phyloP scores from a whole-genome alignment of 1,284 basidiomycete genomes.

The Abortiporus biennis region DNA sequence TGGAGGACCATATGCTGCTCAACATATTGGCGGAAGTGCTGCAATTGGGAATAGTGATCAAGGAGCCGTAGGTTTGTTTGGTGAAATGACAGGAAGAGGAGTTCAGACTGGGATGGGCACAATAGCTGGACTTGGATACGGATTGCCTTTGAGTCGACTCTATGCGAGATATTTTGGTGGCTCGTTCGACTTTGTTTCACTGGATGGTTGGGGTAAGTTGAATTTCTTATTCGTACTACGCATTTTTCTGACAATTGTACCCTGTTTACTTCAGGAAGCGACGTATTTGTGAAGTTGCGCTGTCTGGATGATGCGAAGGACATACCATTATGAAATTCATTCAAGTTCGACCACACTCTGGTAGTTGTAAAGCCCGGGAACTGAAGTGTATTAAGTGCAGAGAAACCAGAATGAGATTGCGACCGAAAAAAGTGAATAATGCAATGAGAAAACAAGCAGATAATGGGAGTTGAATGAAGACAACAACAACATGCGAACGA shows the following conservation, averaged over 20 bases:
- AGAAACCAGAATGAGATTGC: constrained; percentile 2
- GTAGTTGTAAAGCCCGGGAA: too few species aligned
- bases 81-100: constrained; percentile 70
- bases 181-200: constrained; percentile 66
- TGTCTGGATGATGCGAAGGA: constrained; percentile 67
- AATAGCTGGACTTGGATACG: constrained; percentile 80
- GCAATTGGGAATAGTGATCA: constrained; percentile 34
- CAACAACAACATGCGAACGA: constrained; percentile 16
- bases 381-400: constrained; percentile 16
- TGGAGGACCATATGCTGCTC: constrained; percentile 67
- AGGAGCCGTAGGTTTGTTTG: constrained; percentile 47
- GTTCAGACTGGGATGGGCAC: constrained; percentile 72
- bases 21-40: constrained; percentile 66
- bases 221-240: too few species aligned
- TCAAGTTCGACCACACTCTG: too few species aligned
- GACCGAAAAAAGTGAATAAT: neutral
- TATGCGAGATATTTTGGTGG: constrained; percentile 78
- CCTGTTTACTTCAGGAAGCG: constrained; percentile 44
- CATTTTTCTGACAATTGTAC: neutral
- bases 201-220: constrained; percentile 75
- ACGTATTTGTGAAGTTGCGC: constrained; percentile 71
- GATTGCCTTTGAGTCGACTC: constrained; percentile 79
- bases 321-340: too few species aligned
- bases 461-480: constrained; percentile 14
- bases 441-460: constrained; percentile 1